Base-by-base conservation (phyloP, 225 moss, liverwort and hornwort genomes). In the Pleurozium schreberi region DNA sequence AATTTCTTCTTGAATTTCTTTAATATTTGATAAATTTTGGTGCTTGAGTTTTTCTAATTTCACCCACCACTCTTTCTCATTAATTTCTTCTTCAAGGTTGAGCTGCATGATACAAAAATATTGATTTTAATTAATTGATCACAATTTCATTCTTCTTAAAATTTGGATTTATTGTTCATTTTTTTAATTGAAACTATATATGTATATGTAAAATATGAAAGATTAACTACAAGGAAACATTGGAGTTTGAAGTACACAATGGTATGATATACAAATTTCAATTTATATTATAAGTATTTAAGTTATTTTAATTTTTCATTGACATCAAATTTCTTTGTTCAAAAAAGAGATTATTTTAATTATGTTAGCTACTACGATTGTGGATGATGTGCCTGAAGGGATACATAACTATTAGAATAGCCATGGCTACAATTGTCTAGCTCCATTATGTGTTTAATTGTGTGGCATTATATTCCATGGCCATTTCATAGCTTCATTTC, bases 51-150 rank as follows among this genome's bases (percentile, higher is more conserved):
- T 91, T 79, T 95, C 90, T 85, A 98, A 90, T 70, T 86, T 93
- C 50, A 92, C 91, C 98, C 96, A 97, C 98, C 98, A 98, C 77
- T 93, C 93, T 70, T 95, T 94, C 84, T 95, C 94, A 87, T 96
- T 86, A 9, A 98, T 85, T 27, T 93, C 88, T 85, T 98, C 94
- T 77, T 85, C 83, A 69, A 5, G 8, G 27, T 73, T 34, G 9
- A 68, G 7, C 89, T 90, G 25, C 9, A 85, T 30, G 10, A 50
- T 60, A 45, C 53, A 2, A 40, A 65, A 22, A 43, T 25, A 7
- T n/a, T 26, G 7, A 31, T 26, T 38, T 74, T 11, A 31, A 47
- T 4, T 6, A 50, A 10, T 58, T 40, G 23, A 74, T 49, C 1
- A 4, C 15, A 36, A 27, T 31, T 69, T 49, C 21, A 36, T 59